Percentiles rank a stretch among this genome's conserved stretches.
These are phyloP conservation scores for Mortierella sp. DNA, from an alignment of 371 early-diverging fungal genomes.

Conservation along the genomic window DNA sequence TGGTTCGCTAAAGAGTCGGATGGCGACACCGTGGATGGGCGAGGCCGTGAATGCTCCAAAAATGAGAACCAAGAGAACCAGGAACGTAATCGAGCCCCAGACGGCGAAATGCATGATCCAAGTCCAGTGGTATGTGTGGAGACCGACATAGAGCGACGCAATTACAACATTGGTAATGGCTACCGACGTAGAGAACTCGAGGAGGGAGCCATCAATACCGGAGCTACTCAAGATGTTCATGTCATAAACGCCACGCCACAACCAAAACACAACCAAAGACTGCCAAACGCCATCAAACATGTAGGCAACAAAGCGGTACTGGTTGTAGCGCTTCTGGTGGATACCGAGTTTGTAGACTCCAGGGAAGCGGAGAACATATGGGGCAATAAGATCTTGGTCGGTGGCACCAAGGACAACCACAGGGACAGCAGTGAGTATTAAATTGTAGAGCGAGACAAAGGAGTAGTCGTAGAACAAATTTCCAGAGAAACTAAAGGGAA, in stretches of 20 bases:
- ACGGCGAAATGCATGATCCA: constrained; percentile 71
- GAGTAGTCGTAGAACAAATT: constrained; percentile 91
- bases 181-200: constrained; percentile 73
- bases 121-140: constrained; percentile 84
- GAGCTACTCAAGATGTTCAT: constrained; percentile 33
- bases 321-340: constrained; percentile 69
- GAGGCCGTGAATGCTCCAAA: constrained; percentile 68
- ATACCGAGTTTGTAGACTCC: constrained; percentile 76
- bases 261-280: constrained; percentile 75
- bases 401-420: constrained; percentile 74
- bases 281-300: constrained; percentile 81
- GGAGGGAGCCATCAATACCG: constrained; percentile 61
- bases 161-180: constrained; percentile 73
- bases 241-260: constrained; percentile 66
- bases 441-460: constrained; percentile 84
- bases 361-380: constrained; percentile 73
- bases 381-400: constrained; percentile 72
- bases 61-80: constrained; percentile 67
- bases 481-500: constrained; percentile 74
- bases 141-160: constrained; percentile 79
- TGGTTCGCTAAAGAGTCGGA: constrained; percentile 68
- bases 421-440: constrained; percentile 83
- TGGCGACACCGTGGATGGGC: constrained; percentile 71
- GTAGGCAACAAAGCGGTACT: constrained; percentile 70
- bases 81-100: constrained; percentile 60